These are phyloP conservation scores for Casuarina equisetifolia DNA, from an alignment of 306 rosid species.

Conservation along the genomic window DNA sequence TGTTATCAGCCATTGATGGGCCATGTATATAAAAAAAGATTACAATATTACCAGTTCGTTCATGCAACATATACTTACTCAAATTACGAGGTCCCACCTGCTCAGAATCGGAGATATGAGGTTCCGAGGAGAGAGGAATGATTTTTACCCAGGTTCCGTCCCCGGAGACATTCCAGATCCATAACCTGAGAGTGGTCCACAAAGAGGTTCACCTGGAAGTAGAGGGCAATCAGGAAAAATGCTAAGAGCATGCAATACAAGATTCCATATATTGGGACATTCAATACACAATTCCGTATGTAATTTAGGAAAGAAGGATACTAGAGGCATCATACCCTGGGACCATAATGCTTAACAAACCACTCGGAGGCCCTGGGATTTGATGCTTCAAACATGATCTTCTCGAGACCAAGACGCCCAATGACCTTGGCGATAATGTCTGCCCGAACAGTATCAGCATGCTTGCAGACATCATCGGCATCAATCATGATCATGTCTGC, in stretches of 20 bases:
- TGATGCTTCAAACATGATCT: slow-evolving; percentile 91
- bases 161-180: slow-evolving; percentile 89
- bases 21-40: neutral
- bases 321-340: slow-evolving; percentile 53
- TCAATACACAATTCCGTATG: neutral
- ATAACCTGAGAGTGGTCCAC: slow-evolving; percentile 85
- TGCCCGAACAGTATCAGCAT: slow-evolving; percentile 59
- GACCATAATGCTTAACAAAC: slow-evolving; percentile 84
- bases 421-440: slow-evolving; percentile 82
- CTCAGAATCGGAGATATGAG: slow-evolving; percentile 52
- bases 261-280: neutral
- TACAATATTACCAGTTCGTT: neutral
- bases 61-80: slow-evolving; percentile 5
- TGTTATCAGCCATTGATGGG: slow-evolving; percentile 8
- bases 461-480: slow-evolving; percentile 68
- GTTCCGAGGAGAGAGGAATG: slow-evolving; percentile 74
- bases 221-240: slow-evolving; percentile 1
- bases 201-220: slow-evolving; percentile 81
- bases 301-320: neutral
- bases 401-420: slow-evolving; percentile 92
- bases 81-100: slow-evolving; percentile 6
- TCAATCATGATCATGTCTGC: slow-evolving; percentile 94
- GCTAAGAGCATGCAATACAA: neutral
- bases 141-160: slow-evolving; percentile 71
- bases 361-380: slow-evolving; percentile 78